Evolutionary conservation across 2,329 filamentous ascomycete species (phyloP), one percentile per base, ranked within the genome.

Genomic region (Thelonectria discophora): DNA sequence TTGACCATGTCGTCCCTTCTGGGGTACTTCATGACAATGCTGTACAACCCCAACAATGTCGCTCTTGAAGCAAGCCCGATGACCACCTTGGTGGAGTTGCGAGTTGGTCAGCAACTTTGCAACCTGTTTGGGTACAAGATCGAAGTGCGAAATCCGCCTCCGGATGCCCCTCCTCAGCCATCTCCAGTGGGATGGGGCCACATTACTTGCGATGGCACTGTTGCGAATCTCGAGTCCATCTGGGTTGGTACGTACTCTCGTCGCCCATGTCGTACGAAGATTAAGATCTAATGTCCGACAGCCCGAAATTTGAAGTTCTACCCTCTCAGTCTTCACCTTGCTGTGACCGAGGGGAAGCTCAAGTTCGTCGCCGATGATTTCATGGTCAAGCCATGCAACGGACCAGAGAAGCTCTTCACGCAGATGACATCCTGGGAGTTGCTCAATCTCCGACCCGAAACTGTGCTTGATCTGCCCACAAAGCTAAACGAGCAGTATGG

Each of bases 21-120:
- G 3, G 80, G 80, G 1, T 82, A 82, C 65, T 79, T 82, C 27
- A 80, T 80, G 74, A 80, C 80, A 0, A 83, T 83, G 80, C 34
- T 83, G 21, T 83, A 82, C 60, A 82, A 83, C 49, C 80, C 81
- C 0, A 84, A 83, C 71, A 83, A 83, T 37, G 77, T 83, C 1
- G 73, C 80, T 1, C 65, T 81, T 0, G 81, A 83, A 60, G 80
- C 77, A 1, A 82, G 79, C 43, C 81, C 81, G 0, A 64, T 82
- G 12, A 78, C 79, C 0, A 83, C 80, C 0, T 58, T 80, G 3
- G 75, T 78, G 4, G 81, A 84, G 62, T 75, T 80, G 5, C 72
- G 77, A 40, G 80, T 79, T 2, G 81, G 81, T 1, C 67, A 81
- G 56, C 77, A 84, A 55, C 70, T 83, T 12, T 82, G 79, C 42